Evolutionary conservation across 495 filamentous ascomycete species (phyloP).

Genomic region (Penicillium taxi): DNA sequence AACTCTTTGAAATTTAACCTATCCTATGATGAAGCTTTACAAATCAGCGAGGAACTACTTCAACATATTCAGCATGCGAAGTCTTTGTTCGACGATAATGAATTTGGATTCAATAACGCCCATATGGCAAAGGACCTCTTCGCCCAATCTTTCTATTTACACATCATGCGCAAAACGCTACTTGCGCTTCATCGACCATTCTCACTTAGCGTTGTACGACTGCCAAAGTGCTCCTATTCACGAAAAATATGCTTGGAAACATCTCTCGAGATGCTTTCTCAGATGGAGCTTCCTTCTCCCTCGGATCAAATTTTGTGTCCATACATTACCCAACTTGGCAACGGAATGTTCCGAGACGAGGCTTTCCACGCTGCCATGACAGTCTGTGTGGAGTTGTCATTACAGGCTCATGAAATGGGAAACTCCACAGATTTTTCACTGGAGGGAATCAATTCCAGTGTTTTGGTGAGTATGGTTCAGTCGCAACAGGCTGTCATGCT

Average conservation of each 20-base stretch:
- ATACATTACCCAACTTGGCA: slow-evolving; percentile 27
- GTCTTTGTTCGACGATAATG: slow-evolving; percentile 20
- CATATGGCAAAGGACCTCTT: slow-evolving; percentile 22
- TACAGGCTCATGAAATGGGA: slow-evolving; percentile 26
- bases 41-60: slow-evolving; percentile 36
- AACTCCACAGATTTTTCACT: slow-evolving; percentile 7
- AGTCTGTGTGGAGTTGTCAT: slow-evolving; percentile 30
- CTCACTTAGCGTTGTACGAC: slow-evolving; percentile 37
- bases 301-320: slow-evolving; percentile 15
- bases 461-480: slow-evolving; percentile 29
- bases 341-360: slow-evolving; percentile 35
- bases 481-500: slow-evolving; percentile 34
- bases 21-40: slow-evolving; percentile 45
- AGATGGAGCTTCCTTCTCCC: slow-evolving; percentile 26
- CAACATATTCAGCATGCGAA: slow-evolving; percentile 24
- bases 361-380: slow-evolving; percentile 32
- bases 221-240: slow-evolving; percentile 50
- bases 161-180: slow-evolving; percentile 45
- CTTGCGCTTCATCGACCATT: slow-evolving; percentile 48
- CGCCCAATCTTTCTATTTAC: slow-evolving; percentile 29
- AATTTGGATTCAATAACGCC: slow-evolving; percentile 13
- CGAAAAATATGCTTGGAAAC: slow-evolving; percentile 47
- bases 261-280: slow-evolving; percentile 42
- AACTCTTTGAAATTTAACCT: slow-evolving; percentile 42
- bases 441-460: slow-evolving; percentile 18